phyloP scores from a whole-genome alignment of 306 rosid species.

The Betula pendula region DNA sequence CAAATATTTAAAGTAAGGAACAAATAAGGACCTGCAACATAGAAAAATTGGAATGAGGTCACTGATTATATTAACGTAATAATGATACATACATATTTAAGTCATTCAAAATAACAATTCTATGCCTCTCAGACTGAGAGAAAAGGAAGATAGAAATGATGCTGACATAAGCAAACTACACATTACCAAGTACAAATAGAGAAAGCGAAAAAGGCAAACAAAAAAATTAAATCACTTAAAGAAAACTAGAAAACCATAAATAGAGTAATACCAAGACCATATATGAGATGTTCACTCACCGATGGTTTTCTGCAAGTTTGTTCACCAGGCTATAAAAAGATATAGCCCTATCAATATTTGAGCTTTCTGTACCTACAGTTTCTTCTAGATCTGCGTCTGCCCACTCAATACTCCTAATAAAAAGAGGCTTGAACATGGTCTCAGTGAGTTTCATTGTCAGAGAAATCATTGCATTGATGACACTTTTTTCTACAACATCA shows the following conservation, averaged over 20 bases:
- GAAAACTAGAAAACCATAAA: constrained; percentile 6
- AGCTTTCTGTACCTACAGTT: constrained; percentile 41
- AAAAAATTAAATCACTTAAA: constrained; percentile 5
- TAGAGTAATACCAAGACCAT: constrained; percentile 8
- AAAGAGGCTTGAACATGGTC: constrained; percentile 86
- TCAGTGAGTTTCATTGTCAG: constrained; percentile 88
- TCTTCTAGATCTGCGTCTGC: constrained; percentile 66
- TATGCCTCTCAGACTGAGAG: background rate
- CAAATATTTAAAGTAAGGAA: constrained; percentile 91
- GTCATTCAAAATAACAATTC: background rate
- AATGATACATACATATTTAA: background rate
- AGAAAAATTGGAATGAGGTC: constrained; percentile 2
- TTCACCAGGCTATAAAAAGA: constrained; percentile 80
- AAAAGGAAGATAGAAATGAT: background rate
- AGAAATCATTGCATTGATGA: constrained; percentile 52
- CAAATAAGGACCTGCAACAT: constrained; percentile 77
- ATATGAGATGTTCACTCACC: constrained; percentile 51
- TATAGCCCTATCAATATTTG: constrained; percentile 65
- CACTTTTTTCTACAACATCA: constrained; percentile 64
- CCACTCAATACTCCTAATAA: constrained; percentile 86
- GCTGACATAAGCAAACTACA: background rate
- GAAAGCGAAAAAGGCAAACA: background rate
- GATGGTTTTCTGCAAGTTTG: constrained; percentile 76
- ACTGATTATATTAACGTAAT: background rate
- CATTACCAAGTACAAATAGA: background rate